Conservation (phyloP, 495 filamentous ascomycete species). For the Oleoguttula mirabilis region DNA sequence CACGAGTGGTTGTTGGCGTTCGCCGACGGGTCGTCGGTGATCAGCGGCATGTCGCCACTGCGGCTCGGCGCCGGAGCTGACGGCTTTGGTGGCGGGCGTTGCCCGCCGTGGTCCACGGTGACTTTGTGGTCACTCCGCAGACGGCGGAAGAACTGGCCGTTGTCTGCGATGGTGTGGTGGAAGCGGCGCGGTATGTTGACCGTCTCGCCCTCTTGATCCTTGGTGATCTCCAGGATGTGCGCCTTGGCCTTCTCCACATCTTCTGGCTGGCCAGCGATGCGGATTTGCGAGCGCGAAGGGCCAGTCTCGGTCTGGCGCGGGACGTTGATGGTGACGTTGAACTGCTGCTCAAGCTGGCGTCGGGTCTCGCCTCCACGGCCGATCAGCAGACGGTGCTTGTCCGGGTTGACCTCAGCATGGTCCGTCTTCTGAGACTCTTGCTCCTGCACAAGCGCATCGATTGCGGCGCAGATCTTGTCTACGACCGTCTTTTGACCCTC, state of each 20-base stretch:
- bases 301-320: slow-evolving; percentile 63
- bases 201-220: slow-evolving; percentile 80
- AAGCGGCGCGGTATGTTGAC: slow-evolving; percentile 65
- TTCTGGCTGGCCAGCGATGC: slow-evolving; percentile 63
- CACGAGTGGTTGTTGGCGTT: slow-evolving; percentile 59
- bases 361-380: slow-evolving; percentile 81
- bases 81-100: slow-evolving; percentile 57
- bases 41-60: slow-evolving; percentile 59
- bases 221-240: slow-evolving; percentile 65
- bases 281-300: slow-evolving; percentile 54
- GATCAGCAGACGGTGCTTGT: slow-evolving; percentile 84
- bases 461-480: slow-evolving; percentile 73
- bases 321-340: slow-evolving; percentile 80
- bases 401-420: slow-evolving; percentile 63
- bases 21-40: slow-evolving; percentile 64
- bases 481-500: slow-evolving; percentile 74
- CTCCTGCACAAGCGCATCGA: slow-evolving; percentile 65
- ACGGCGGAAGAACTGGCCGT: slow-evolving; percentile 81
- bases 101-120: slow-evolving; percentile 77
- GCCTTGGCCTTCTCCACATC: slow-evolving; percentile 76
- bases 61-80: slow-evolving; percentile 33
- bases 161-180: slow-evolving; percentile 76
- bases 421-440: slow-evolving; percentile 66
- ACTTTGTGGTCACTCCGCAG: slow-evolving; percentile 73
- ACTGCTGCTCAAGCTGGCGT: slow-evolving; percentile 74